These are phyloP conservation scores for Luffa aegyptiaca DNA, from an alignment of 306 rosid genomes.

Conservation along the genomic window DNA sequence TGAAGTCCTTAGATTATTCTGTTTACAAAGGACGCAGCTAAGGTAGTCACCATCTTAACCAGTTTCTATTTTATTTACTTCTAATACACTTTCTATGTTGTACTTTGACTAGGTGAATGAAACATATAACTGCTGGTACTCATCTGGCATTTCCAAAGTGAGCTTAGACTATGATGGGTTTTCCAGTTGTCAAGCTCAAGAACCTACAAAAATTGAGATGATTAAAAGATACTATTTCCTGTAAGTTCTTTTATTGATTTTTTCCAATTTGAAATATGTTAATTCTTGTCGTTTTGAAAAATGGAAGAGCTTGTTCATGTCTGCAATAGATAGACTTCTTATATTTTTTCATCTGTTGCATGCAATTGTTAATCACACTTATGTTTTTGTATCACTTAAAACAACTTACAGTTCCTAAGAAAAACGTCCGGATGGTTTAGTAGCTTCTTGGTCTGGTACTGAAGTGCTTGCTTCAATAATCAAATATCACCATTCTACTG, in stretches of 20 bases:
- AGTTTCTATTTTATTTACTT: slow-evolving; percentile 13
- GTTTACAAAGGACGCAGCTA: background rate
- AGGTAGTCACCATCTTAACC: slow-evolving; percentile 4
- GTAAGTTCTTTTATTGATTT: slow-evolving; percentile 35
- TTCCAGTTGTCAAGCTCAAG: slow-evolving; percentile 69
- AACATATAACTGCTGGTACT: slow-evolving; percentile 85
- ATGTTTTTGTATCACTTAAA: background rate
- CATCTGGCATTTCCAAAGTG: slow-evolving; percentile 70
- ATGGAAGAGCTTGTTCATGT: background rate
- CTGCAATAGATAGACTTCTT: background rate
- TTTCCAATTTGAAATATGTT: background rate
- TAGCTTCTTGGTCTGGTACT: background rate
- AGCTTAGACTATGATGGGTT: slow-evolving; percentile 52
- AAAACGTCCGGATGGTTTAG: background rate
- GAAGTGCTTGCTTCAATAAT: background rate
- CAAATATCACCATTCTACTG: background rate
- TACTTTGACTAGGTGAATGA: slow-evolving; percentile 53
- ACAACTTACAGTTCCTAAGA: background rate
- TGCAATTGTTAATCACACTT: background rate
- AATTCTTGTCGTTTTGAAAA: background rate
- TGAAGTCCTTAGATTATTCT: slow-evolving; percentile 1
- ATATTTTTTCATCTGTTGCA: background rate
- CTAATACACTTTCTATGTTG: background rate
- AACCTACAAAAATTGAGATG: slow-evolving; percentile 57
- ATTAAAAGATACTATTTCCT: slow-evolving; percentile 40